Base-by-base conservation (phyloP, 352 stramenopile genomes). In the Thraustochytrium striatum region DNA sequence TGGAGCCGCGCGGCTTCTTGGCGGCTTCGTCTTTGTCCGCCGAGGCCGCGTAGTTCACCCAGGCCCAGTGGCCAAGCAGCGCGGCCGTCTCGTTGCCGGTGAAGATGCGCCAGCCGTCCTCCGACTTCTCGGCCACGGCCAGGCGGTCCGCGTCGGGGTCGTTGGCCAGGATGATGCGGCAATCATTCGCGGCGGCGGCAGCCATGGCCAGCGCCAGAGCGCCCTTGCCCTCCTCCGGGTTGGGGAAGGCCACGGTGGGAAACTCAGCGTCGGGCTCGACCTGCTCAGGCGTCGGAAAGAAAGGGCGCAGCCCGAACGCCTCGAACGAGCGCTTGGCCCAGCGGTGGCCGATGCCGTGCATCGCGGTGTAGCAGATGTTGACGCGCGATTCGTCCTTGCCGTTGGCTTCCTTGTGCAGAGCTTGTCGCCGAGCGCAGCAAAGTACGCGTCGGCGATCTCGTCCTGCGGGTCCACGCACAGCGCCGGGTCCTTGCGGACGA, bases 121-220 rank as follows among this genome's bases (percentile, higher is more conserved):
- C 84, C 36, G 33, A 3, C 62, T 25, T 80, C 87, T 99, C 95
- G 0, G 95, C 95, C 16, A 98, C 93, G 32, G 95, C 96, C 21
- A 99, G 85, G 39, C 96, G 90, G 88, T 99, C 96, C 1, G 95
- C 96, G 87, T 99, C 95, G 0, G 96, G 96, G 86, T 99, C 96
- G 83, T 99, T 99, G 13, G 95, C 95, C 32, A 99, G 82, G 30
- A 99, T 94, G 57, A 98, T 83, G 3, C 89, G 70, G 79, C 86
- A 89, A n/a, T 87, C 82, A 30, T 82, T 85, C 52, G 89, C 83
- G 30, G 91, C 85, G 1, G 95, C 93, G 75, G 91, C 92, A 39
- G 89, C 84, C 83, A 97, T 97, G 35, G 95, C 90, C 57, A 97
- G 81, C 81, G 97, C 85, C 16, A 99, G 72, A 21, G 84, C 84